Evolutionary conservation across 306 rosid genomes (phyloP), one percentile per base, ranked within the genome.

Genomic region (Albizia julibrissin): DNA sequence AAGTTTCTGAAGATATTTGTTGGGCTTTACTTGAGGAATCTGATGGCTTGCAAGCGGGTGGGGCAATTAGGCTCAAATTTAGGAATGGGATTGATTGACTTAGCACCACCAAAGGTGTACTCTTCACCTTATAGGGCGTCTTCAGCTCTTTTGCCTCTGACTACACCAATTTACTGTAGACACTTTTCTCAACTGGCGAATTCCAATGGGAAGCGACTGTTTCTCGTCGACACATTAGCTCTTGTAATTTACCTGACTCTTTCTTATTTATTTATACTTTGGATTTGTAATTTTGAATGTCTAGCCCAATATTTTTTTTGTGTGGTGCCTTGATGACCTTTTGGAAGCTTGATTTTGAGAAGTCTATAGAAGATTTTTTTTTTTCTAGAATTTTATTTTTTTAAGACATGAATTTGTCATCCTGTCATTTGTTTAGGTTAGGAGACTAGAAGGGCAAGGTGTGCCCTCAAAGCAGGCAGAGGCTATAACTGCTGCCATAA

Each of bases 161-260:
- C 14, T 69, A 69, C 27, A 37, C 73, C 42, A 39, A 68, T 68
- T 69, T 11, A n/a, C 29, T 87, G 5, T 24, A 70, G 56, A 46
- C 84, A 75, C 54, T 71, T 79, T 47, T 84, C 89, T 74, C 86
- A 87, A 78, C 88, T 89, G 24, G 91, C 64, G 24, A 87, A 89
- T 76, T 69, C 95, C 8, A 89, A 91, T 70, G 95, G 93, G 72
- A 89, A 84, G 81, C 89, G 93, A 29, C 46, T 88, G 74, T 91
- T 91, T 84, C 93, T 91, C 13, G 93, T 91, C 68, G 95, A 91
- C 81, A 91, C 95, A 10, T 89, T 91, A 80, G 95, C 93, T 19
- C 87, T 91, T 58, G 95, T 91, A 82, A 83, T 62, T 79, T 83
- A 22, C 75, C 21, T 14, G 6, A 11, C 77, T 56, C 44, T 29